These are phyloP conservation scores for Pichia sp. DNA, from an alignment of 1,139 yeast species.

Conservation along the genomic window DNA sequence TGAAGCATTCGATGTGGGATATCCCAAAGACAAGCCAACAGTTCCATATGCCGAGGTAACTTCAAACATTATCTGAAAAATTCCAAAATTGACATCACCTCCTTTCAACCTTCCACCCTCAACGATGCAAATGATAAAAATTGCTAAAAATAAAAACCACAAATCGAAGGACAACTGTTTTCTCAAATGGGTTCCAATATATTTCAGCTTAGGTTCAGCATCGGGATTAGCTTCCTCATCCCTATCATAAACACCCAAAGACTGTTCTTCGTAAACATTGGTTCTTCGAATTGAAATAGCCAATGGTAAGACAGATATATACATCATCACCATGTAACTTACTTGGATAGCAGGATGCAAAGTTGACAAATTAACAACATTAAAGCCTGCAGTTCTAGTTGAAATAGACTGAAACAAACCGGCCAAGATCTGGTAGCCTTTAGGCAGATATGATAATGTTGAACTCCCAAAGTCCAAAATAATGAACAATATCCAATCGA, in stretches of 20 bases:
- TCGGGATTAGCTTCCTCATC: conserved; percentile 32
- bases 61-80: conserved; percentile 78
- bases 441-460: conserved; percentile 47
- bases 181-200: conserved; percentile 82
- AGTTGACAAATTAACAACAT: conserved; percentile 60
- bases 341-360: conserved; percentile 92
- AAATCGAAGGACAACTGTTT: conserved; percentile 90
- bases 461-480: conserved; percentile 63
- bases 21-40: conserved; percentile 87
- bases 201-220: conserved; percentile 34
- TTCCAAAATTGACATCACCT: conserved; percentile 48
- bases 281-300: conserved; percentile 96
- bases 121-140: conserved; percentile 80
- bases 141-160: conserved; percentile 87
- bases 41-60: conserved; percentile 95
- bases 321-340: conserved; percentile 95
- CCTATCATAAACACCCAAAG: conserved; percentile 69
- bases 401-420: conserved; percentile 90
- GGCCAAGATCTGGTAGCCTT: conserved; percentile 66
- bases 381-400: conserved; percentile 91
- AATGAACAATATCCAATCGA: conserved; percentile 76
- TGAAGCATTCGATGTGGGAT: conserved; percentile 61
- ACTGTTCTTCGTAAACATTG: conserved; percentile 95
- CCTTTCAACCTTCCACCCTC: conserved; percentile 63
- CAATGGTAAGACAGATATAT: conserved; percentile 89